Base-by-base conservation (phyloP, 371 early-diverging fungal species). In the Cladochytrium tenue region DNA sequence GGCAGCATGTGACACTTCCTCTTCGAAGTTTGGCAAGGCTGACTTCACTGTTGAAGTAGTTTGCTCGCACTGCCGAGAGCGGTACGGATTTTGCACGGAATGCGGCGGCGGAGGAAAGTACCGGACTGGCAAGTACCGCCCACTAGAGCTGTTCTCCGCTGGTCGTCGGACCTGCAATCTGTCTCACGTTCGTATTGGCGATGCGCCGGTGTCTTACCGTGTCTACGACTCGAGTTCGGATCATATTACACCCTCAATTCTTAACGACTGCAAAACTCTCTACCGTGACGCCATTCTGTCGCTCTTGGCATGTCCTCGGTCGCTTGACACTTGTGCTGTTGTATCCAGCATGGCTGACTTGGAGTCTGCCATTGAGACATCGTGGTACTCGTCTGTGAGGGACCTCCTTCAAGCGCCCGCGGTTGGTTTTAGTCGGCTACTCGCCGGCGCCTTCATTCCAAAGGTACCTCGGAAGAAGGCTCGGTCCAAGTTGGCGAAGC, bases 111-210 rank as follows among this genome's bases (percentile, higher is more conserved):
- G 76, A 52, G 76, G 76, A 3, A 76, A 73, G 68, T 74, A 72
- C 66, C 74, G 79, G 3, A 76, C 76, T 10, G 79, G 79, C 23
- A 78, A 78, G 64, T 78, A 74, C 66, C 57, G 79, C 1, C 79
- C 79, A 5, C 58, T 68, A 7, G 74, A 67, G 32, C 69, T 76
- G 33, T 78, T 78, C 70, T 33, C 56, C 28, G 50, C 56, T 20
- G 62, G 58, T 35, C 74, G 75, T 10, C 66, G 70, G 23, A 78
- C 79, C 2, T 78, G 79, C 63, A 51, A 27, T 26, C 60, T 78
- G 50, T 65, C 70, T 2, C 79, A 78, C 53, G 63, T 74, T 36
- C 63, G 79, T 2, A 50, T 78, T 55, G 75, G 75, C 32, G 59
- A 62, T 30, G 61, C 70, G 33, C 58, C 51, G 26, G 15, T 25